Percentiles rank a stretch among this genome's conserved stretches.
phyloP scores from a whole-genome alignment of 768 basidiomycete species.

The Boletus coccyginus region DNA sequence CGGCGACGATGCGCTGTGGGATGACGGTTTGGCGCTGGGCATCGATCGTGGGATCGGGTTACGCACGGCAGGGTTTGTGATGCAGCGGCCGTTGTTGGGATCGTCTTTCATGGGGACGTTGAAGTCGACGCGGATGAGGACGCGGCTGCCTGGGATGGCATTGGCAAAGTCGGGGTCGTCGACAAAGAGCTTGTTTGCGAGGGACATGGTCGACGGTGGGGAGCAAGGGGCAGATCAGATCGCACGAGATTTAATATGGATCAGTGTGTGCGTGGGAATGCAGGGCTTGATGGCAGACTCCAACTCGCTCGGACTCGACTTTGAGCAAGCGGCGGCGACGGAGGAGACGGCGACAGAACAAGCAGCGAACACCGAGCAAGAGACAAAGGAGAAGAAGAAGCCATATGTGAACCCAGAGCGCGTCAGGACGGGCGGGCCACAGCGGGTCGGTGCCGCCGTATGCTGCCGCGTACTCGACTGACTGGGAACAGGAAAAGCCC shows the following conservation, averaged over 20 bases:
- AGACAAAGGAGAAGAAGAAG: constrained; percentile 51
- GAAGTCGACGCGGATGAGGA: constrained; percentile 95
- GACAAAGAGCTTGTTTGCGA: constrained; percentile 92
- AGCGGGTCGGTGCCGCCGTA: constrained; percentile 46
- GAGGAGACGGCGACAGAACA: constrained; percentile 10
- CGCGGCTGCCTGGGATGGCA: constrained; percentile 80
- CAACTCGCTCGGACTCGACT: constrained; percentile 73
- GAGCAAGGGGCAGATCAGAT: neutral
- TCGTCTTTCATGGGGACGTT: constrained; percentile 86
- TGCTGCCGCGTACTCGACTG: constrained; percentile 4
- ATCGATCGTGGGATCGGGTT: constrained; percentile 11
- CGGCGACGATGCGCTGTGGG: constrained; percentile 90
- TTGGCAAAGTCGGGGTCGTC: constrained; percentile 58
- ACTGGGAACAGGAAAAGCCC: constrained; percentile 57
- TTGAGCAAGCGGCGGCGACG: constrained; percentile 38
- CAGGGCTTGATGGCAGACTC: constrained; percentile 38
- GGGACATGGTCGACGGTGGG: constrained; percentile 64
- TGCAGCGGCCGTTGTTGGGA: constrained; percentile 74
- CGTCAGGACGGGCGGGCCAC: constrained; percentile 77
- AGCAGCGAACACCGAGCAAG: constrained; percentile 7
- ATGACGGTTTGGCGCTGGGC: constrained; percentile 4
- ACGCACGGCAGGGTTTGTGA: constrained; percentile 95
- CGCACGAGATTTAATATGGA: constrained; percentile 5
- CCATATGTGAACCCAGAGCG: constrained; percentile 83
- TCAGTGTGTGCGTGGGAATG: constrained; percentile 24